Conservation (phyloP, 495 filamentous ascomycete genomes). For the Cercophora samala region DNA sequence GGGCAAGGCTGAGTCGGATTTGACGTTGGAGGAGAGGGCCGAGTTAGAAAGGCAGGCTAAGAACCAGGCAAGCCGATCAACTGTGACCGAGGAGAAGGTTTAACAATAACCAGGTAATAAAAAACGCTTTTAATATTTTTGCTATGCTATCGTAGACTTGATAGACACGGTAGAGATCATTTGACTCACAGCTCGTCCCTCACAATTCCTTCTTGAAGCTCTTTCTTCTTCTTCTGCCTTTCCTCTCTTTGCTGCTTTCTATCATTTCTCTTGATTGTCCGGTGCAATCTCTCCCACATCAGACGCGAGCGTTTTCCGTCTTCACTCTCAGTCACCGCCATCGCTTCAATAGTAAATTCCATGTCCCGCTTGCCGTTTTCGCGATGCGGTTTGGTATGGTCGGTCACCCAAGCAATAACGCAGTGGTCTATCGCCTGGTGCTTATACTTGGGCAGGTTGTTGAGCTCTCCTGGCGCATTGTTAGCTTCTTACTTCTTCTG, state of each 20-base stretch:
- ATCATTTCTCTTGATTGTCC: slow-evolving; percentile 28
- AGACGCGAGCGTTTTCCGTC: slow-evolving; percentile 30
- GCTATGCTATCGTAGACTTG: background rate
- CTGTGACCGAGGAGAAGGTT: background rate
- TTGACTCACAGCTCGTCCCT: slow-evolving; percentile 28
- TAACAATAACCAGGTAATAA: too few species aligned
- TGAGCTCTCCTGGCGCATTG: slow-evolving; percentile 29
- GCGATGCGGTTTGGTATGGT: slow-evolving; percentile 33
- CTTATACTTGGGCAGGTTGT: slow-evolving; percentile 32
- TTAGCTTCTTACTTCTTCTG: background rate
- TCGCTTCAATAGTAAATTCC: slow-evolving; percentile 33
- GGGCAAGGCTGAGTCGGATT: slow-evolving; percentile 60
- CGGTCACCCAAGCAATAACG: slow-evolving; percentile 31
- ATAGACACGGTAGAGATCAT: background rate
- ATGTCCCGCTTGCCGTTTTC: slow-evolving; percentile 34
- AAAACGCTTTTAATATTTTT: too few species aligned
- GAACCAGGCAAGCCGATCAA: background rate
- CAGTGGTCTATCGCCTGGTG: slow-evolving; percentile 26
- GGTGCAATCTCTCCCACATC: slow-evolving; percentile 37
- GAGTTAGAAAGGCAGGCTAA: slow-evolving; percentile 4
- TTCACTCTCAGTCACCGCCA: slow-evolving; percentile 31
- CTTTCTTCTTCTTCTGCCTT: slow-evolving; percentile 21
- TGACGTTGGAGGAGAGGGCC: slow-evolving; percentile 45
- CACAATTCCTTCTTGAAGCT: slow-evolving; percentile 22
- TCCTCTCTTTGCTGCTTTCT: slow-evolving; percentile 29